Evolutionary conservation across 1,284 basidiomycete species (phyloP).

Genomic region (Puccinia hordei): DNA sequence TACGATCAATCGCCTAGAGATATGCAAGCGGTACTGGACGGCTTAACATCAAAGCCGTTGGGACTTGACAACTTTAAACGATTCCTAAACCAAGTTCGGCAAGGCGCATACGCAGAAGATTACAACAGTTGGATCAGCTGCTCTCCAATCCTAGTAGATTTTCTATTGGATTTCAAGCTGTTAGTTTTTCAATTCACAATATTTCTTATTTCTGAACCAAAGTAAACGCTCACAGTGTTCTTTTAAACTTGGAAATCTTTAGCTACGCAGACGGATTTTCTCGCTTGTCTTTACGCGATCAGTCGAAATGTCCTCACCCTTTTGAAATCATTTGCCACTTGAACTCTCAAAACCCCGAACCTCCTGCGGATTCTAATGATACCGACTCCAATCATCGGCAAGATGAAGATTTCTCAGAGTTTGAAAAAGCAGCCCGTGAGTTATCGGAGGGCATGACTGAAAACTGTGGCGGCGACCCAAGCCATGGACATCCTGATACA

Average conservation of each 20-base stretch:
- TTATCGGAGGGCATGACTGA: neutral
- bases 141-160: conserved; percentile 31
- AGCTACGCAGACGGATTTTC: conserved; percentile 40
- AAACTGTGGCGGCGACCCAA: neutral
- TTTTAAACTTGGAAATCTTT: neutral
- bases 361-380: neutral
- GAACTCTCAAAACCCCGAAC: conserved; percentile 17
- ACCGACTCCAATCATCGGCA: neutral
- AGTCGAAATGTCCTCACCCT: conserved; percentile 40
- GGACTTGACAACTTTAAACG: conserved; percentile 18
- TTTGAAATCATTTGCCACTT: conserved; percentile 46
- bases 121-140: conserved; percentile 14
- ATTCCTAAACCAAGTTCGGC: conserved; percentile 28
- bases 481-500: neutral
- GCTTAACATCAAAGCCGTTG: conserved; percentile 25
- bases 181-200: neutral
- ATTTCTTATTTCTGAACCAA: neutral
- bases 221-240: neutral
- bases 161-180: conserved; percentile 44
- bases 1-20: conserved; percentile 3
- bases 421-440: conserved; percentile 14
- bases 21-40: conserved; percentile 39
- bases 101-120: conserved; percentile 4
- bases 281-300: conserved; percentile 8
- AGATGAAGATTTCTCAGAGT: neutral